These are phyloP conservation scores for Paragyromitra xinjiangensis DNA, from an alignment of 495 filamentous ascomycete species.

Conservation along the genomic window DNA sequence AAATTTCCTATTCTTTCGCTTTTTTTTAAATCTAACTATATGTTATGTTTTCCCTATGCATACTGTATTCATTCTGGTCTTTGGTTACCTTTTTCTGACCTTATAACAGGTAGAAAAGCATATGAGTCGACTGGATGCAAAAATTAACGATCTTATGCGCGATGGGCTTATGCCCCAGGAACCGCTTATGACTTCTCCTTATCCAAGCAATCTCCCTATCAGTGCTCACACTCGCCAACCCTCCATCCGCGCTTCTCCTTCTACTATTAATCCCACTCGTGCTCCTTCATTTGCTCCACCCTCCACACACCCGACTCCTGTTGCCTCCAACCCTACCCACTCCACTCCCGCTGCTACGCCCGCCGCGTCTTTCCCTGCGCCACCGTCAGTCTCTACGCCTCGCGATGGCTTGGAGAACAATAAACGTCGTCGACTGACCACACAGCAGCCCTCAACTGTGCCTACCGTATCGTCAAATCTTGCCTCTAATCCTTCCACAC, in stretches of 20 bases:
- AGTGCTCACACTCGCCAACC: constrained; percentile 58
- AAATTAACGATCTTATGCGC: constrained; percentile 83
- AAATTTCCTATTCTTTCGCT: background rate
- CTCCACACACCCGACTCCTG: constrained; percentile 49
- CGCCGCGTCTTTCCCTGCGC: constrained; percentile 61
- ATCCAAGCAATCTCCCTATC: constrained; percentile 61
- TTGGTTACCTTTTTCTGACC: constrained; percentile 16
- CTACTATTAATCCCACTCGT: constrained; percentile 61
- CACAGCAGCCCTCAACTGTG: constrained; percentile 48
- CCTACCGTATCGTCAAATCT: constrained; percentile 54
- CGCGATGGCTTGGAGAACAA: constrained; percentile 48
- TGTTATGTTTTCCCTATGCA: background rate
- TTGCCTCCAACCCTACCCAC: constrained; percentile 36
- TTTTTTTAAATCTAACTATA: background rate
- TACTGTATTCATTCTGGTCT: background rate
- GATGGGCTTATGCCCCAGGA: constrained; percentile 81
- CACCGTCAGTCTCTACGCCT: constrained; percentile 48
- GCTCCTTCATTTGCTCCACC: constrained; percentile 61
- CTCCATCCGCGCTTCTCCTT: constrained; percentile 66
- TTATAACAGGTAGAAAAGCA: constrained; percentile 76
- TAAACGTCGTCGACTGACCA: constrained; percentile 51
- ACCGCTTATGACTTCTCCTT: constrained; percentile 77
- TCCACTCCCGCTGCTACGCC: constrained; percentile 59
- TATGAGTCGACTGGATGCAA: constrained; percentile 82
- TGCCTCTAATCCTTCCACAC: constrained; percentile 54